phyloP scores from a whole-genome alignment of 208 protist genomes.

The Trypanosoma congolense region DNA sequence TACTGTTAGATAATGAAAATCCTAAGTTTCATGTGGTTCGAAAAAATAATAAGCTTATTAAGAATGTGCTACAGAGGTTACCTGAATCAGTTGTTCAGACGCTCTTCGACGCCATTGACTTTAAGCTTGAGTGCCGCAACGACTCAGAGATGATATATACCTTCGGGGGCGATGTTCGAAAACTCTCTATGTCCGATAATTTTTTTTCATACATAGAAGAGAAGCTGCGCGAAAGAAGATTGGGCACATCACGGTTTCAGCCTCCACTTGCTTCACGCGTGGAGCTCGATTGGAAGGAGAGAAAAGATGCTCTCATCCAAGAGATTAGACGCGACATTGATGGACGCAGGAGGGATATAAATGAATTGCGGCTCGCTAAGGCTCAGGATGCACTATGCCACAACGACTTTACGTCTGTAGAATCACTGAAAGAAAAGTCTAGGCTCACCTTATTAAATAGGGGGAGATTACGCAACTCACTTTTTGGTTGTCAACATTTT shows the following conservation, averaged over 20 bases:
- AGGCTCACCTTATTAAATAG: conserved; percentile 65
- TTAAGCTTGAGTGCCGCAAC: conserved; percentile 15
- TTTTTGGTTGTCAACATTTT: conserved; percentile 76
- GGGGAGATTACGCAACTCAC: conserved; percentile 63
- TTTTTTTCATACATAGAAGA: conserved; percentile 52
- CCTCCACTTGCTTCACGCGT: conserved; percentile 2
- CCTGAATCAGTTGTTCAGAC: conserved; percentile 28
- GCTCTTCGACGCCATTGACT: conserved; percentile 52
- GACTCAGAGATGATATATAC: conserved; percentile 28
- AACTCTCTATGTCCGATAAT: conserved; percentile 32
- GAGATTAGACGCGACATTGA: conserved; percentile 1
- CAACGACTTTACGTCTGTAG: conserved; percentile 43
- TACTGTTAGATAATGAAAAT: conserved; percentile 63
- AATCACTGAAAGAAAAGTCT: conserved; percentile 32
- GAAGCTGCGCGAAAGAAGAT: conserved; percentile 18
- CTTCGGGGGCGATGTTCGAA: conserved; percentile 42
- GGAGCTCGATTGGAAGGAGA: neutral
- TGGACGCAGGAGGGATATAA: neutral
- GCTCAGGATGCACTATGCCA: conserved; percentile 18
- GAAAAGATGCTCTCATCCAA: conserved; percentile 18
- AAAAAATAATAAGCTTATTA: conserved; percentile 41
- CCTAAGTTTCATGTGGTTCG: conserved; percentile 49
- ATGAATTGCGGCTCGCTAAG: neutral
- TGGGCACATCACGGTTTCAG: conserved; percentile 7
- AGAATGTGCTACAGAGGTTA: conserved; percentile 21